phyloP scores from a whole-genome alignment of 371 early-diverging fungal genomes.

The Dinochytrium kinnereticum region DNA sequence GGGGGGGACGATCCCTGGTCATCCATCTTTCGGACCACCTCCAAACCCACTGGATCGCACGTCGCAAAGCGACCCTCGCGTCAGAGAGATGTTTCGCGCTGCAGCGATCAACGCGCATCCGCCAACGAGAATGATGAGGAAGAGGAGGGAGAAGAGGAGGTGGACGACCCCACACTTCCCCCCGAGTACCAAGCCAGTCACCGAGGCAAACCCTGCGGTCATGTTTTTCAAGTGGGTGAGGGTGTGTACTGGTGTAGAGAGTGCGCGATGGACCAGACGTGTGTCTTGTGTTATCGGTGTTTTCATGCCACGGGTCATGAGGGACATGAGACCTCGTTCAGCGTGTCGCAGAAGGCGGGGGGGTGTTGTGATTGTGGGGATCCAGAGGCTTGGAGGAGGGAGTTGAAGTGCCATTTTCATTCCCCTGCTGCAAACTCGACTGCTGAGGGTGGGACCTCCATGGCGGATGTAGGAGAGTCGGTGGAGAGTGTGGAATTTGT shows the following conservation, averaged over 20 bases:
- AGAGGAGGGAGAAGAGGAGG: neutral
- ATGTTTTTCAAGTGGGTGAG: constrained; percentile 81
- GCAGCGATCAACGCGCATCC: too few relatives aligned
- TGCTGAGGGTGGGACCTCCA: constrained; percentile 31
- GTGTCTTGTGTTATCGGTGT: constrained; percentile 92
- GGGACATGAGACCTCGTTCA: constrained; percentile 83
- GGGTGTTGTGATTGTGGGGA: constrained; percentile 99
- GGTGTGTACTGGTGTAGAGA: constrained; percentile 84
- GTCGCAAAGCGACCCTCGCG: neutral
- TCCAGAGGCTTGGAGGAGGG: constrained; percentile 89
- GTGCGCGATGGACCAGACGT: constrained; percentile 93
- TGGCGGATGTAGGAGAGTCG: neutral
- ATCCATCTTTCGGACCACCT: neutral
- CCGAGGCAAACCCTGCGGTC: constrained; percentile 79
- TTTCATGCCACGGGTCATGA: constrained; percentile 91
- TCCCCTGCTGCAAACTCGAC: constrained; percentile 50
- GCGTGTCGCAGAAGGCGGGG: constrained; percentile 78
- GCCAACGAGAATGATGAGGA: neutral
- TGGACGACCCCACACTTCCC: neutral
- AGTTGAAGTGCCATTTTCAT: constrained; percentile 85
- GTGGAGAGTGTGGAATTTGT: neutral
- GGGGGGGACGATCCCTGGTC: neutral
- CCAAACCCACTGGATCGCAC: neutral
- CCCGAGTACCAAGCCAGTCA: constrained; percentile 43
- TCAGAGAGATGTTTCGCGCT: neutral